phyloP scores from a whole-genome alignment of 2,329 filamentous ascomycete species.

The Alternaria metachromatica region DNA sequence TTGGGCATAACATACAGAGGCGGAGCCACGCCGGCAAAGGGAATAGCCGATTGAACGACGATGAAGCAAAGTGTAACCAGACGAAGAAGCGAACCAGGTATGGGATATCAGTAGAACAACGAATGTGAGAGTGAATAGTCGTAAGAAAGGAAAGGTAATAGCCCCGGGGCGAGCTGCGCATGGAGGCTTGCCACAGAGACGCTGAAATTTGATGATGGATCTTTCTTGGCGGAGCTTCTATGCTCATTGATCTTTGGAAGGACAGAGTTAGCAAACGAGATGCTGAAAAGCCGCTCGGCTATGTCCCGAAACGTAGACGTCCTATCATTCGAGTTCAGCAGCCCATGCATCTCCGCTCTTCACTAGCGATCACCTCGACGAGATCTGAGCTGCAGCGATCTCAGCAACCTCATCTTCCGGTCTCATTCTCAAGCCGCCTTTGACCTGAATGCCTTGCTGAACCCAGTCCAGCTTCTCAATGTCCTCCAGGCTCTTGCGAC shows the following conservation, averaged over 20 bases:
- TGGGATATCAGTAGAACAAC: slow-evolving; percentile 12
- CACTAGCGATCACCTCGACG: slow-evolving; percentile 40
- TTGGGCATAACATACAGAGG: not conserved
- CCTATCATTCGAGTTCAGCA: slow-evolving; percentile 1
- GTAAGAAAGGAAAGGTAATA: not conserved
- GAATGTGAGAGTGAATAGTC: slow-evolving; percentile 5
- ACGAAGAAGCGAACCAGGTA: not conserved
- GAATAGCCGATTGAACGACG: slow-evolving; percentile 4
- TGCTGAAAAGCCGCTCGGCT: not conserved
- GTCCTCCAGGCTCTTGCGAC: slow-evolving; percentile 75
- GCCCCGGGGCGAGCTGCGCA: not conserved
- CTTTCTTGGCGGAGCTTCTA: not conserved
- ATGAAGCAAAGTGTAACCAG: slow-evolving; percentile 6
- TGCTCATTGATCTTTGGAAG: not conserved
- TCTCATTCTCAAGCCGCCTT: slow-evolving; percentile 61
- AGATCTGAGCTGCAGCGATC: slow-evolving; percentile 15
- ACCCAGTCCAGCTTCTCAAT: slow-evolving; percentile 81
- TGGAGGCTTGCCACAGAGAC: not conserved
- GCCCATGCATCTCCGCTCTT: slow-evolving; percentile 14
- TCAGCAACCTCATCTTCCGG: slow-evolving; percentile 55
- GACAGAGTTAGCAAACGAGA: not conserved
- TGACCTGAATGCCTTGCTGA: slow-evolving; percentile 71
- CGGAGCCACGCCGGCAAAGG: not conserved
- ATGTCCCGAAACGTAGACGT: not conserved
- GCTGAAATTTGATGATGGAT: not conserved